Percentiles rank a stretch among this genome's conserved stretches.
phyloP scores from a whole-genome alignment of 2,329 filamentous ascomycete genomes.

The Aspergillus fijiensis region DNA sequence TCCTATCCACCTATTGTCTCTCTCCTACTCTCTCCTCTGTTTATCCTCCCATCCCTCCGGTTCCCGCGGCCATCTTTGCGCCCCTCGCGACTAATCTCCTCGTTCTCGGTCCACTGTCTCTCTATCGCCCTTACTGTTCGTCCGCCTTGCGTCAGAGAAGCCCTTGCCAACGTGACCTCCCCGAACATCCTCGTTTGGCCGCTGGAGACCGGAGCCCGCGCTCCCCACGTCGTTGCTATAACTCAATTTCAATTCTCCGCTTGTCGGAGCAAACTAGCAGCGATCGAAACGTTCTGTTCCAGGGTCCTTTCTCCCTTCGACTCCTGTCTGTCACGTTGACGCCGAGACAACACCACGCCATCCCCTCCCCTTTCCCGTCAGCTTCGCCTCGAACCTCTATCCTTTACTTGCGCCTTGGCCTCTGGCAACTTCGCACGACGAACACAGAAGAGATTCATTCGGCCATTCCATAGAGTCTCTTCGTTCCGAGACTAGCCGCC shows the following conservation, averaged over 20 bases:
- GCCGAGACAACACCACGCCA: conserved; percentile 9
- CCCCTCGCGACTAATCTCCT: conserved; percentile 19
- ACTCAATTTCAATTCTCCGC: conserved; percentile 15
- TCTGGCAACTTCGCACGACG: not conserved
- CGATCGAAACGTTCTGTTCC: conserved; percentile 16
- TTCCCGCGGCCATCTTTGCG: conserved; percentile 24
- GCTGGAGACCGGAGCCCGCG: conserved; percentile 26
- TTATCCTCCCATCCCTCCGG: conserved; percentile 17
- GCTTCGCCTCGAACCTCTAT: conserved; percentile 10
- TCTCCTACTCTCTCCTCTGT: conserved; percentile 4
- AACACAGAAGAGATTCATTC: conserved; percentile 7
- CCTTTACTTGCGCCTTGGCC: conserved; percentile 1
- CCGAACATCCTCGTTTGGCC: conserved; percentile 23
- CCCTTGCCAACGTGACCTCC: conserved; percentile 32
- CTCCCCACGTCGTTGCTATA: conserved; percentile 10
- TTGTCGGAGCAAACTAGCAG: conserved; percentile 15
- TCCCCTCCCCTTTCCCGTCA: conserved; percentile 19
- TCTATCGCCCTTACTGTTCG: conserved; percentile 26
- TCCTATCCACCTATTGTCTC: conserved; percentile 9
- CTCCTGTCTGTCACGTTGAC: conserved; percentile 19
- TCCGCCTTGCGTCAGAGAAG: conserved; percentile 31
- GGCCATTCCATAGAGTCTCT: conserved; percentile 21
- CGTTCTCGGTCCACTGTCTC: conserved; percentile 18
- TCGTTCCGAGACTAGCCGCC: conserved; percentile 22
- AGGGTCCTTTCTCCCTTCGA: not conserved